These are phyloP conservation scores for Phytophthora boehmeriae DNA, from an alignment of 352 stramenopile species.

Conservation along the genomic window DNA sequence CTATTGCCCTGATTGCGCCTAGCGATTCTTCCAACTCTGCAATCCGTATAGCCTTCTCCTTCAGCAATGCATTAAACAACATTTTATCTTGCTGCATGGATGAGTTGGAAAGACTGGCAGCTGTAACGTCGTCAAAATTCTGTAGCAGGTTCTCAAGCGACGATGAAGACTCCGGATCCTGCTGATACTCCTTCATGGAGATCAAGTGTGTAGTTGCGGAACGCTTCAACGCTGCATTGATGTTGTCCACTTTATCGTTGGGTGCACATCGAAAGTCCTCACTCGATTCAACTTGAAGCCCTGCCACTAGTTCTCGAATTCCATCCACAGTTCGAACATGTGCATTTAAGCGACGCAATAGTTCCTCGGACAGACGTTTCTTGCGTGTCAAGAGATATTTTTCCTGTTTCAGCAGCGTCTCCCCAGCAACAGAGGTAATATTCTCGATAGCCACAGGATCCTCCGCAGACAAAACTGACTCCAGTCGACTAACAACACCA, in stretches of 20 bases:
- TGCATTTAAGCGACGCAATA: conserved; percentile 47
- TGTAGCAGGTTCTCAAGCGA: conserved; percentile 23
- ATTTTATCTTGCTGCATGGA: conserved; percentile 43
- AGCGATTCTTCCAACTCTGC: conserved; percentile 55
- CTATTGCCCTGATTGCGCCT: conserved; percentile 46
- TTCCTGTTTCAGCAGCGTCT: conserved; percentile 63
- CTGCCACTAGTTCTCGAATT: conserved; percentile 41
- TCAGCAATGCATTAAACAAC: conserved; percentile 52
- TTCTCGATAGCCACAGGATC: conserved; percentile 48
- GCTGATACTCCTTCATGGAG: conserved; percentile 31
- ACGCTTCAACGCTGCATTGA: conserved; percentile 18
- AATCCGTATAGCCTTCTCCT: conserved; percentile 68
- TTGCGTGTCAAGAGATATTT: conserved; percentile 40
- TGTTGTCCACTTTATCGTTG: conserved; percentile 29
- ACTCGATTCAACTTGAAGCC: conserved; percentile 40
- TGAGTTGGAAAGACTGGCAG: conserved; percentile 24
- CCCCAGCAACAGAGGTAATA: conserved; percentile 37
- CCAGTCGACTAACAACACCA: conserved; percentile 47
- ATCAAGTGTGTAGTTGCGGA: conserved; percentile 18
- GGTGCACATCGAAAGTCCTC: conserved; percentile 54
- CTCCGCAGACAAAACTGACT: conserved; percentile 42
- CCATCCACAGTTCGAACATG: conserved; percentile 39
- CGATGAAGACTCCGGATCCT: conserved; percentile 25
- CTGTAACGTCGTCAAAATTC: conserved; percentile 14
- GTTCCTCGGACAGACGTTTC: conserved; percentile 44